Evolutionary conservation across 768 basidiomycete genomes (phyloP).

Genomic region (Rhodosporidiobolus odoratus): DNA sequence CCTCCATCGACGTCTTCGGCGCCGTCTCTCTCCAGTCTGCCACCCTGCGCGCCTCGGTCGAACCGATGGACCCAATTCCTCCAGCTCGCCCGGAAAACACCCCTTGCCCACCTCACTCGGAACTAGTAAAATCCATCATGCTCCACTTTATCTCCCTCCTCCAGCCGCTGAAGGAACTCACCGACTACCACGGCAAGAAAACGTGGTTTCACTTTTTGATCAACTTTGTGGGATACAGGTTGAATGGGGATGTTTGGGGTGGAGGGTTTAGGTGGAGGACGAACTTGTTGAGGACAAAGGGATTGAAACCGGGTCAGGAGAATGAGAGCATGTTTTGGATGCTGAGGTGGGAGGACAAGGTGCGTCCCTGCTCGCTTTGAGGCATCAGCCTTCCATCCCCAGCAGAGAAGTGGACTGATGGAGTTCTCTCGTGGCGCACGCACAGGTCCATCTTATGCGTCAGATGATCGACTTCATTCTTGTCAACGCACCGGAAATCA

Average conservation of each 20-base stretch:
- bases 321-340: constrained; percentile 22
- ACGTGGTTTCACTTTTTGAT: constrained; percentile 35
- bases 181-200: constrained; percentile 31
- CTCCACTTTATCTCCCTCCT: constrained; percentile 9
- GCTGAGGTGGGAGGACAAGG: constrained; percentile 35
- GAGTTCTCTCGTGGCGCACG: too few species aligned
- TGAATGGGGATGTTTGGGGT: neutral
- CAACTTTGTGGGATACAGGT: constrained; percentile 23
- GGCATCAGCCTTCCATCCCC: neutral
- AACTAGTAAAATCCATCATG: constrained; percentile 1
- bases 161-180: constrained; percentile 4
- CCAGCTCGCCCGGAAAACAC: neutral
- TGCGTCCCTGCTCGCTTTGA: neutral
- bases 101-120: neutral
- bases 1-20: neutral
- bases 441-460: constrained; percentile 28
- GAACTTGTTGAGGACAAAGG: constrained; percentile 23
- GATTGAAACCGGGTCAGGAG: constrained; percentile 30
- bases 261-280: constrained; percentile 27
- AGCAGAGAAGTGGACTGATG: too few species aligned
- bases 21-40: too few species aligned
- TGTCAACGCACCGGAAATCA: neutral
- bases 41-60: neutral
- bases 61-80: constrained; percentile 6
- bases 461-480: constrained; percentile 26